Evolutionary conservation across 129 eudicot species (phyloP).

Genomic region (Helianthus tuberosus): DNA sequence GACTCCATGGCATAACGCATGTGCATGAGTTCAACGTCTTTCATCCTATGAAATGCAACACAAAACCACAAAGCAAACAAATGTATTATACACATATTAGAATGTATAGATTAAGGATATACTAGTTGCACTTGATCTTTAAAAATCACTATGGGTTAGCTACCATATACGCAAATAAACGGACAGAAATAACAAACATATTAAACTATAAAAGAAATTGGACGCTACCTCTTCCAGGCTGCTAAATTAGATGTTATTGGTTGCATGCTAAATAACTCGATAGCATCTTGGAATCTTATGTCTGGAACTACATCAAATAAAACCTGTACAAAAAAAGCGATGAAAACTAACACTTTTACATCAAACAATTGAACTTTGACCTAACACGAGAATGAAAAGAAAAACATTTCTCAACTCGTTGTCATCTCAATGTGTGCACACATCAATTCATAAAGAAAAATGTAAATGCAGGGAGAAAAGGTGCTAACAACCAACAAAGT

Average conservation of each 20-base stretch:
- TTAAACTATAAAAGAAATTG: slow-evolving; percentile 1
- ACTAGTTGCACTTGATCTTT: not conserved
- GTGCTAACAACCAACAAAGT: slow-evolving; percentile 6
- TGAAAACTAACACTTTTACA: slow-evolving; percentile 5
- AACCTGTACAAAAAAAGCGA: slow-evolving; percentile 49
- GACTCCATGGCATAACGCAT: slow-evolving; percentile 96
- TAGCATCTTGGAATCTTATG: slow-evolving; percentile 86
- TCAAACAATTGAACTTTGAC: slow-evolving; percentile 19
- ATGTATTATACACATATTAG: slow-evolving; percentile 3
- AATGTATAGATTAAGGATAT: not conserved
- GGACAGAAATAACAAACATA: slow-evolving; percentile 3
- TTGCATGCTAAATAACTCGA: slow-evolving; percentile 93
- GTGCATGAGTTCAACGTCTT: slow-evolving; percentile 96
- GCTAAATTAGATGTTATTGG: slow-evolving; percentile 82
- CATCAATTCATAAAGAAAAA: slow-evolving; percentile 11
- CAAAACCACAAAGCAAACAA: slow-evolving; percentile 21
- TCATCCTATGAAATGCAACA: slow-evolving; percentile 58
- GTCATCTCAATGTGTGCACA: slow-evolving; percentile 16
- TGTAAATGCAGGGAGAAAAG: not conserved
- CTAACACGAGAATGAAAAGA: not conserved
- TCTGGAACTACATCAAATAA: slow-evolving; percentile 91
- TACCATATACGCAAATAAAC: not conserved
- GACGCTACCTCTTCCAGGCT: slow-evolving; percentile 85
- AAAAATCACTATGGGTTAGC: not conserved
- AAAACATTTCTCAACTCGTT: slow-evolving; percentile 2